Evolutionary conservation across 805 yeast species (phyloP), one percentile per base, ranked within the genome.

Genomic region (Ogataea chonburiensis): DNA sequence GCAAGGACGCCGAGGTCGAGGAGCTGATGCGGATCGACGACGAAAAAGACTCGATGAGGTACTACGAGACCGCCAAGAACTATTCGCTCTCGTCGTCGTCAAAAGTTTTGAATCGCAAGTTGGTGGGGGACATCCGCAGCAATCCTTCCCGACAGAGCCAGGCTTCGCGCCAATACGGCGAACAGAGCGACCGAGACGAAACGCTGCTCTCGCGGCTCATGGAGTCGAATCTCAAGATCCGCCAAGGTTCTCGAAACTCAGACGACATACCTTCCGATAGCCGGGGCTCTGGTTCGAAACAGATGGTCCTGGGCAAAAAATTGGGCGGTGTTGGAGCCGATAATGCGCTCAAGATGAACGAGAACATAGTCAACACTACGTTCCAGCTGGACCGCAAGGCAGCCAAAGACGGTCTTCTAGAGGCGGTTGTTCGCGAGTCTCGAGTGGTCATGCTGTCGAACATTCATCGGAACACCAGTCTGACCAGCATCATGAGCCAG

Each of bases 401-500:
- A 18, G 26, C 34, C 17, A 34, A 40, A 19, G 45, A 40, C 4
- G 46, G 39, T 1, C 23, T 19, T 10, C 17, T 40, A 11, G 45
- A 40, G 16, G 22, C 38, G 11, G 33, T 18, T 24, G 31, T 37
- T 19, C 34, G 30, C n/a, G 40, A 37, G 18, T 45, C 48, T 3
- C 47, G 53, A 17, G 51, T 46, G 17, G 46, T 53, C 17, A 44
- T 45, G 14, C 38, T 56, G 7, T 42, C 55, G 5, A 45, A 45
- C 28, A 49, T 60, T 8, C 54, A 49, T 7, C 40, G 49, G 0
- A 49, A 55, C 18, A 66, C 74, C 7, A 77, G 81, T 7, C 45
- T 78, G 7, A 64, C 64, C 15, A 64, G 75, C 24, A 59, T 82
- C 7, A 46, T 84, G 13, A 52, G 75, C 1, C 82, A 76, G 35